These are phyloP conservation scores for Bruguiera gymnorhiza DNA, from an alignment of 345 rosid species.

Conservation along the genomic window DNA sequence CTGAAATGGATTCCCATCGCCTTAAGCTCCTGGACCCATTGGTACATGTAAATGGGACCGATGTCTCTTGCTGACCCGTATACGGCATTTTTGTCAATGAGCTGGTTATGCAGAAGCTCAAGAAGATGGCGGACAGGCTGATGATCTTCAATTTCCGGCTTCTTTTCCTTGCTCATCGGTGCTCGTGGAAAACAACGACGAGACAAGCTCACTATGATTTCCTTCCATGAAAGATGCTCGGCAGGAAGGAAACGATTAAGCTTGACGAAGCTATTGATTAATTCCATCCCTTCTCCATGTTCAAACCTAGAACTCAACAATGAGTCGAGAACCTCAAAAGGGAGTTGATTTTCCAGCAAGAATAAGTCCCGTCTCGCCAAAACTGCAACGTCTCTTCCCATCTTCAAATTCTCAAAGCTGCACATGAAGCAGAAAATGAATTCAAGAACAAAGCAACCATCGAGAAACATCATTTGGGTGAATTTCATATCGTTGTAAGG, in stretches of 20 bases:
- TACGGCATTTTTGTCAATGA: background rate
- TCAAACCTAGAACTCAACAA: background rate
- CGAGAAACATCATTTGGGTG: background rate
- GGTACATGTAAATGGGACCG: background rate
- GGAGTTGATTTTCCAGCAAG: constrained; percentile 16
- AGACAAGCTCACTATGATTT: background rate
- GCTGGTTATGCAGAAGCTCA: too few relatives aligned
- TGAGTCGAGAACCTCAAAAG: background rate
- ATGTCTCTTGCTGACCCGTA: background rate
- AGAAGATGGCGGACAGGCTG: background rate
- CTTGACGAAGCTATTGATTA: background rate
- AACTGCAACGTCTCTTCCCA: background rate
- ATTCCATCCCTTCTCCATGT: background rate
- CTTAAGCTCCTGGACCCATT: constrained; percentile 12
- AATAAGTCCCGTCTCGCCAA: background rate
- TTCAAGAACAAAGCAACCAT: background rate
- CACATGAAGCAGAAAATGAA: background rate
- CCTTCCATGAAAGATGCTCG: background rate
- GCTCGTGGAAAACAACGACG: background rate
- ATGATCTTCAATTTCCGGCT: background rate
- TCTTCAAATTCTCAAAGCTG: background rate
- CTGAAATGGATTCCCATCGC: constrained; percentile 13
- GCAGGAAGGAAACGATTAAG: background rate
- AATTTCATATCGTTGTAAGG: background rate
- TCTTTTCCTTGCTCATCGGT: background rate